Base-by-base conservation (phyloP, 2,329 filamentous ascomycete species). In the Chaetomiaceae sp. region DNA sequence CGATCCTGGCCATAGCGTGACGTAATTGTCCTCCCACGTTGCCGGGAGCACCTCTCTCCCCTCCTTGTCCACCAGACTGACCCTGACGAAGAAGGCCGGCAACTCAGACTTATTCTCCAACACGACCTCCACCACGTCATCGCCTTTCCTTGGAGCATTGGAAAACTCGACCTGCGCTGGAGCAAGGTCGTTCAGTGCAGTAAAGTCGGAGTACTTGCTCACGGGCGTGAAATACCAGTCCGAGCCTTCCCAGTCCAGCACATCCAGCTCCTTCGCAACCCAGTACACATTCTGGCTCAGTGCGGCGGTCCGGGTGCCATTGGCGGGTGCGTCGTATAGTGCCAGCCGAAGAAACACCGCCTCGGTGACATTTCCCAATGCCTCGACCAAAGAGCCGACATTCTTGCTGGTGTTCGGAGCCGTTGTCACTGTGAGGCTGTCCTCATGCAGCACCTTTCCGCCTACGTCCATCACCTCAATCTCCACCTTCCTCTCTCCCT, bases 261-360 rank as follows among this genome's bases (percentile, higher is more conserved):
- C 64, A 59, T 85, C 82, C 0, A 69, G 52, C 0, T 66, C 64
- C 0, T 66, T 63, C 1, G 76, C 61, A 0, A 85, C 58, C 80
- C 81, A 85, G 68, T 85, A 85, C 0, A 82, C 76, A 57, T 82
- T 84, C 2, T 79, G 71, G 55, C 77, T 82, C 2, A 84, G 58
- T 1, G 69, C 58, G 1, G n/a, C n/a, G n/a, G n/a, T n/a, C n/a
- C n/a, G n/a, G n/a, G n/a, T n/a, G n/a, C n/a, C n/a, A n/a, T n/a
- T n/a, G n/a, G n/a, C n/a, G n/a, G n/a, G 42, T 3, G 20, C 53
- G 27, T 76, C 68, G 0, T 61, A 62, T 1, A 85, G 70, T 0
- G 72, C 56, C 1, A 85, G 68, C 1, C 76, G 73, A 3, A 85
- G 61, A 32, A 85, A 77, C 0, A 69, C 74, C 1, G 79, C 69